phyloP scores from a whole-genome alignment of 1,284 basidiomycete species.

The Papiliotrema fonsecae region DNA sequence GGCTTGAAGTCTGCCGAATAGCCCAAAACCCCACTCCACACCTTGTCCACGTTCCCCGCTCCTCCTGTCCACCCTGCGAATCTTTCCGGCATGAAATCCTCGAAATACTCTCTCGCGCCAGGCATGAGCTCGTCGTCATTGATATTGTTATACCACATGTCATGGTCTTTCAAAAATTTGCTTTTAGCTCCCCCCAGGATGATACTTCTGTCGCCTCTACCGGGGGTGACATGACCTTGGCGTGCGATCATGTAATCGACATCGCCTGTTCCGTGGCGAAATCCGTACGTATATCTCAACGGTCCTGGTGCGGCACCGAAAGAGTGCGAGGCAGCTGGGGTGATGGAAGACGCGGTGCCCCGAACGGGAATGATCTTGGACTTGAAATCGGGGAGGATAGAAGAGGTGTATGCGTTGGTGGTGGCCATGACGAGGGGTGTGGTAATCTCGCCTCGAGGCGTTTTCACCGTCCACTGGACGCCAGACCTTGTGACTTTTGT shows the following conservation, averaged over 20 bases:
- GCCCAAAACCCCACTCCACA: constrained; percentile 32
- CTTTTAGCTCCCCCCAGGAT: constrained; percentile 31
- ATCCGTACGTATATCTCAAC: constrained; percentile 22
- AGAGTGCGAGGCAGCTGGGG: constrained; percentile 17
- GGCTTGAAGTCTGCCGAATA: constrained; percentile 30
- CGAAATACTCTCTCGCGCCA: constrained; percentile 23
- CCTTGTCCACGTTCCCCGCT: constrained; percentile 24
- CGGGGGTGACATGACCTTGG: constrained; percentile 22
- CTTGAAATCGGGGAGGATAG: constrained; percentile 27
- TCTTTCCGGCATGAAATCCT: constrained; percentile 21
- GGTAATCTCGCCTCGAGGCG: constrained; percentile 25
- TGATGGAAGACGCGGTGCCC: constrained; percentile 27
- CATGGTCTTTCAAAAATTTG: constrained; percentile 12
- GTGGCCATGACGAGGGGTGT: constrained; percentile 22
- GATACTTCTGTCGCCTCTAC: constrained; percentile 19
- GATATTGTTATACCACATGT: constrained; percentile 25
- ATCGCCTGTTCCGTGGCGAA: constrained; percentile 24
- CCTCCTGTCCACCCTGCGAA: constrained; percentile 23
- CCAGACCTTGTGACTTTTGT: constrained; percentile 2
- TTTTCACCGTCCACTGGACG: constrained; percentile 19
- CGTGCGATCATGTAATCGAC: constrained; percentile 31
- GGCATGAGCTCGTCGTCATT: constrained; percentile 24
- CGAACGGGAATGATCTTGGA: constrained; percentile 26
- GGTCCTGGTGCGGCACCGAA: constrained; percentile 15
- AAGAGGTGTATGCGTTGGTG: constrained; percentile 32